Conservation (phyloP, 306 rosid genomes). For the Begonia peltatifolia region DNA sequence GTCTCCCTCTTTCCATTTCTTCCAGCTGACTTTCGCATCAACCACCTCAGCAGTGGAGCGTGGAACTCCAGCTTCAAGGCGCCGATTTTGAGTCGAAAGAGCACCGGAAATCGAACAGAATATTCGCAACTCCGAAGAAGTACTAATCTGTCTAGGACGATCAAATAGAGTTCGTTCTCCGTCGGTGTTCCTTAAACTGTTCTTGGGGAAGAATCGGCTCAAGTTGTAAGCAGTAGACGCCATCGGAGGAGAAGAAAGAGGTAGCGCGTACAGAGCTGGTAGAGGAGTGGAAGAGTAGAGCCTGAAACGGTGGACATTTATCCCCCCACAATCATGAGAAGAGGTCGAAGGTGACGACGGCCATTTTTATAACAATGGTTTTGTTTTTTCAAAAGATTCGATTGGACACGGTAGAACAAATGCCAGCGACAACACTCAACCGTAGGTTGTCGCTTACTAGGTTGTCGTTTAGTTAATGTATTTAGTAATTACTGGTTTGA, state of each 20-base stretch:
- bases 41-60: slow-evolving; percentile 23
- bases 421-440: too few relatives aligned
- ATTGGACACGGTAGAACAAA: too few relatives aligned
- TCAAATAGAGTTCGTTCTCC: neutral
- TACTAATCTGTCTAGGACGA: neutral
- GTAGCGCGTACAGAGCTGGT: too few relatives aligned
- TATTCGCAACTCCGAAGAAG: slow-evolving; percentile 6
- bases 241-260: too few relatives aligned
- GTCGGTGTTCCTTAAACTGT: slow-evolving; percentile 2
- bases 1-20: slow-evolving; percentile 8
- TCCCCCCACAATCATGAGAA: too few relatives aligned
- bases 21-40: slow-evolving; percentile 12
- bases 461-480: too few relatives aligned
- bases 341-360: too few relatives aligned
- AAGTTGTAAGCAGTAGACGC: too few relatives aligned
- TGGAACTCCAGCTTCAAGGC: slow-evolving; percentile 6
- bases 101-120: slow-evolving; percentile 6
- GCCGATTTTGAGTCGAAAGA: slow-evolving; percentile 1
- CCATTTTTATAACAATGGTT: too few relatives aligned
- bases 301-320: neutral
- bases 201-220: slow-evolving; percentile 6
- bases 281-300: slow-evolving; percentile 1
- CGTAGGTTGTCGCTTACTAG: too few relatives aligned
- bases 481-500: too few relatives aligned
- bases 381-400: too few relatives aligned